Percentiles rank a stretch among this genome's conserved stretches.
Evolutionary conservation across 176 grass and related monocot species (phyloP).

Genomic region (Ensete ventricosum): DNA sequence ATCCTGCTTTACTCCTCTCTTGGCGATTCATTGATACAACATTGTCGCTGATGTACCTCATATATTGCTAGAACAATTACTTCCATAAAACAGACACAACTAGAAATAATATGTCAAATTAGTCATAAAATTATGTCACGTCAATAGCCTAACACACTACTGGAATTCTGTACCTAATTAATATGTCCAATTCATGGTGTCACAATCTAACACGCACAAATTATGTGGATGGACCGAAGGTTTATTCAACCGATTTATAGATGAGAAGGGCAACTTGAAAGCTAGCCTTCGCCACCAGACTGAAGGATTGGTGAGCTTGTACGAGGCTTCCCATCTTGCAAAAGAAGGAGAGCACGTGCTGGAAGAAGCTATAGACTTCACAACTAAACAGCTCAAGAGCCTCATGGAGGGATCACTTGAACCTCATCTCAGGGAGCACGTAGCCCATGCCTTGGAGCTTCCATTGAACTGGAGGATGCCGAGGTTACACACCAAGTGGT

Average conservation of each 20-base stretch:
- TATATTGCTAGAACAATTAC: neutral
- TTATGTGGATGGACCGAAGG: neutral
- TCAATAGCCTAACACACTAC: too few species aligned
- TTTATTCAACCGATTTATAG: neutral
- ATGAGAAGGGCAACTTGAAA: neutral
- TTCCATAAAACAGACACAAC: neutral
- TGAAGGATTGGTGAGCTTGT: neutral
- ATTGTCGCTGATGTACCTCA: too few species aligned
- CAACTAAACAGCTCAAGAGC: neutral
- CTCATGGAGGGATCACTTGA: neutral
- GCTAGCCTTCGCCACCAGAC: neutral
- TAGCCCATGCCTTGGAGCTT: neutral
- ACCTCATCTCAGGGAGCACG: neutral
- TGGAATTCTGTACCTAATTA: neutral
- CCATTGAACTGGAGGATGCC: slow-evolving; percentile 1
- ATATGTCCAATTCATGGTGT: neutral
- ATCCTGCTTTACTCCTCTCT: too few species aligned
- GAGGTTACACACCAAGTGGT: neutral
- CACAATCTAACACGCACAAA: neutral
- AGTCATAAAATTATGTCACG: too few species aligned
- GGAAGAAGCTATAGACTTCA: neutral
- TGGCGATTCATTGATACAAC: too few species aligned
- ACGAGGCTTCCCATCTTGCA: neutral
- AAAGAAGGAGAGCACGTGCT: neutral
- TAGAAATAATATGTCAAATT: too few species aligned